Conservation (phyloP, 2,329 filamentous ascomycete genomes). For the Seiridium unicorne region DNA sequence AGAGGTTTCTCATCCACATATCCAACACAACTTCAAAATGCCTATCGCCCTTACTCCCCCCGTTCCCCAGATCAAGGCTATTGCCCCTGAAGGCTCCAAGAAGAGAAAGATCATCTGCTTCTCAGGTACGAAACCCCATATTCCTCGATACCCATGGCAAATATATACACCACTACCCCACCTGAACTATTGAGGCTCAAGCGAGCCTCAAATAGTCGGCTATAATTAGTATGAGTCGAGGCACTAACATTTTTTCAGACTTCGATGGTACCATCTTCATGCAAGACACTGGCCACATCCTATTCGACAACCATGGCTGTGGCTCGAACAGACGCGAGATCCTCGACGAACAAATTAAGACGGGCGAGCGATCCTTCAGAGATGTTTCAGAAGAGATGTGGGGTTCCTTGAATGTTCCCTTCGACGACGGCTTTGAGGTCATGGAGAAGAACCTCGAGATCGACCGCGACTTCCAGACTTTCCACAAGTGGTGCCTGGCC, state of each 20-base stretch:
- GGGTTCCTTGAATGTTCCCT: conserved; percentile 64
- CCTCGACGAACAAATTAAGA: conserved; percentile 64
- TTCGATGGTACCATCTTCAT: conserved; percentile 73
- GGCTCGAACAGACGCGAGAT: conserved; percentile 52
- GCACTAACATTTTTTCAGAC: conserved; percentile 39
- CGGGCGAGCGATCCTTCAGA: conserved; percentile 63
- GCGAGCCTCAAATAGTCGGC: too few relatives aligned
- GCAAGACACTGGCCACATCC: conserved; percentile 68
- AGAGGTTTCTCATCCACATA: background rate
- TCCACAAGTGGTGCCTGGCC: conserved; percentile 63
- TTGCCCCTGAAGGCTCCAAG: conserved; percentile 30
- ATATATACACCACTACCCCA: too few relatives aligned
- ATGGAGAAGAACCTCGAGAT: conserved; percentile 63
- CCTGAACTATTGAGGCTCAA: too few relatives aligned
- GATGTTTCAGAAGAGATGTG: conserved; percentile 74
- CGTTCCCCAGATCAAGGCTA: conserved; percentile 25
- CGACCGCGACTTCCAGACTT: conserved; percentile 60
- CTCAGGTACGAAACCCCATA: conserved; percentile 40
- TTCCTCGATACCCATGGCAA: too few relatives aligned
- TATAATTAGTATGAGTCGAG: too few relatives aligned
- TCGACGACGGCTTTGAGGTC: conserved; percentile 65
- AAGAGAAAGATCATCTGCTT: conserved; percentile 59
- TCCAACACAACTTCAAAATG: conserved; percentile 23
- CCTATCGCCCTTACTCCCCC: conserved; percentile 34
- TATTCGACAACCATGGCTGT: conserved; percentile 66